phyloP scores from a whole-genome alignment of 1,284 basidiomycete species.

The Moniliella sp. region DNA sequence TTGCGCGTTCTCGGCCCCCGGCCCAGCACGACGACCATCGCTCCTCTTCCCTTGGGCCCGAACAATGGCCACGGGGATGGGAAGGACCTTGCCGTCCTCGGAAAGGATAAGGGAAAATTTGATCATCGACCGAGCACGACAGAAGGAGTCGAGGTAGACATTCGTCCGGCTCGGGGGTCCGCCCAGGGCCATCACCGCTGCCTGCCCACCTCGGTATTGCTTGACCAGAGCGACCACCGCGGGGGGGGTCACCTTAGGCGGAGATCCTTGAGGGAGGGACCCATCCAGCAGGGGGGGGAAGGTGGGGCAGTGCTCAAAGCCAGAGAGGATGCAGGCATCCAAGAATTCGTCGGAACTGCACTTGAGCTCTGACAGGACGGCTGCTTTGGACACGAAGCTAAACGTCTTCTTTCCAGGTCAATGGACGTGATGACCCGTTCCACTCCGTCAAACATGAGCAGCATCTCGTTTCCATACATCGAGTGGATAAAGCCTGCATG shows the following conservation, averaged over 20 bases:
- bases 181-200: no score
- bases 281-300: constrained; percentile 51
- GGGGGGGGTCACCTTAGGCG: no score
- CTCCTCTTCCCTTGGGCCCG: no score
- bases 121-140: constrained; percentile 71
- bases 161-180: no score
- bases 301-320: constrained; percentile 62
- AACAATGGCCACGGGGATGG: constrained; percentile 56
- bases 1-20: no score
- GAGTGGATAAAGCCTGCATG: constrained; percentile 82
- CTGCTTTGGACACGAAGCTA: constrained; percentile 61
- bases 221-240: not conserved
- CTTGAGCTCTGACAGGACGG: constrained; percentile 53
- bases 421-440: constrained; percentile 78
- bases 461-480: constrained; percentile 71
- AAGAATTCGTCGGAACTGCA: constrained; percentile 76
- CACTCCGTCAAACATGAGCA: constrained; percentile 61
- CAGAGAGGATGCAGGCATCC: constrained; percentile 73
- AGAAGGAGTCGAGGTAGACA: constrained; percentile 70
- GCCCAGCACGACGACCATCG: no score
- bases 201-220: not conserved
- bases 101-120: constrained; percentile 77
- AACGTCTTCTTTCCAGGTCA: constrained; percentile 39
- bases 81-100: constrained; percentile 60
- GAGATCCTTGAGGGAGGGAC: no score